phyloP scores from a whole-genome alignment of 1,284 basidiomycete genomes.

The Melanopsichium pennsylvanicum region DNA sequence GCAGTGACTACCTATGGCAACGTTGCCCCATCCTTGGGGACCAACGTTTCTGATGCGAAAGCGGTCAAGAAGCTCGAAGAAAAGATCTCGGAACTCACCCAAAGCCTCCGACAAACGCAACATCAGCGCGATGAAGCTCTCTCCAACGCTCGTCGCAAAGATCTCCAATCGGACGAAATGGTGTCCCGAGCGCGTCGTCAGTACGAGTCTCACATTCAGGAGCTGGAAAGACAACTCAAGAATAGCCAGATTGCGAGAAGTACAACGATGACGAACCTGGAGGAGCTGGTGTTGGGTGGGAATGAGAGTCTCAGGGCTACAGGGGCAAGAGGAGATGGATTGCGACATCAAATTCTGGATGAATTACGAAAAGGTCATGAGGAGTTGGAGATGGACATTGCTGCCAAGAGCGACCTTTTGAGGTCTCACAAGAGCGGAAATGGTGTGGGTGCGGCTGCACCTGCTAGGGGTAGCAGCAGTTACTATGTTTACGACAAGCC shows the following conservation, averaged over 20 bases:
- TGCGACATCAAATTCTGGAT: constrained; percentile 74
- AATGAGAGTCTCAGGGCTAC: constrained; percentile 18
- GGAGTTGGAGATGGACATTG: constrained; percentile 60
- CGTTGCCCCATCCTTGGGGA: constrained; percentile 26
- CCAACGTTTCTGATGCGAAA: constrained; percentile 27
- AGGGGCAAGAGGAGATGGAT: constrained; percentile 68
- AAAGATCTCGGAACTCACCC: constrained; percentile 68
- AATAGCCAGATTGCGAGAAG: constrained; percentile 66
- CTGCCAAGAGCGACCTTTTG: constrained; percentile 57
- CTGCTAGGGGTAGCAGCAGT: constrained; percentile 23
- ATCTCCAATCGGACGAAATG: constrained; percentile 75
- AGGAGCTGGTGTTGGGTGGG: constrained; percentile 52
- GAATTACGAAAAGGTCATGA: constrained; percentile 71
- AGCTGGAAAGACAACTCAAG: constrained; percentile 73
- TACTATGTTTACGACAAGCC: constrained; percentile 50
- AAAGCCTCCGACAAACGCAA: constrained; percentile 43
- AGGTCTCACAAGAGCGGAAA: constrained; percentile 38
- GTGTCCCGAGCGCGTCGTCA: constrained; percentile 75
- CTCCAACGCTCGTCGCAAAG: constrained; percentile 73
- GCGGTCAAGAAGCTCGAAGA: constrained; percentile 72
- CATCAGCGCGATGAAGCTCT: constrained; percentile 62
- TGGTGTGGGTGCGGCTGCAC: not conserved
- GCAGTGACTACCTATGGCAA: constrained; percentile 33
- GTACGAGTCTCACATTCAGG: constrained; percentile 74
- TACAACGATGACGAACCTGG: constrained; percentile 59